Base-by-base conservation (phyloP, 768 basidiomycete genomes). In the Dioszegia aurantiaca region DNA sequence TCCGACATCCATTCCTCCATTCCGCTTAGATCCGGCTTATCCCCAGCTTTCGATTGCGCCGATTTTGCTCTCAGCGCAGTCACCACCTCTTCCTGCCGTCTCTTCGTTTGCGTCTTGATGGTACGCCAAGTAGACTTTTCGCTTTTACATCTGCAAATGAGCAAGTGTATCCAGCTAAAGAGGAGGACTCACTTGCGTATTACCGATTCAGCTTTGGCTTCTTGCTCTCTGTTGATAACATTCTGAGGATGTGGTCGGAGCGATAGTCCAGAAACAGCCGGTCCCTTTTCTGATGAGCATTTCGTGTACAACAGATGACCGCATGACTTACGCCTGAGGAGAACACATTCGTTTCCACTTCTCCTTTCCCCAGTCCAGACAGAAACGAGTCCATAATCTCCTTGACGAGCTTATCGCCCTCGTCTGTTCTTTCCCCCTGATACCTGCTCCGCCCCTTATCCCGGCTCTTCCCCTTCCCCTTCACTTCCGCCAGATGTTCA, bases 321-420 rank as follows among this genome's bases (percentile, higher is more conserved):
- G 14, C 24, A 42, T 3, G 9, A 31, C 33, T 27, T 21, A 55
- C 59, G 33, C 51, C 51, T 37, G 36, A n/a, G 14, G 59, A 55
- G 45, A 74, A 74, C 8, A 76, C 70, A 53, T 69, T 70, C n/a
- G 69, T 72, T 56, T 74, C 75, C 19, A 76, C 62, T 12, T 58
- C 60, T 2, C 75, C 75, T 43, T 65, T 55, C 16, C 65, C 64
- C 54, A 73, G 45, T 14, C 60, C 61, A 6, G 44, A 51, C 44
- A 72, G 51, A n/a, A 76, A 62, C 12, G 72, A 65, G 8, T 70
- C 69, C 71, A 76, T 71, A 23, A 76, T 72, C 56, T 64, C 66
- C 55, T 59, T 61, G 8, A 73, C 51, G 44, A 76, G 43, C 53
- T 55, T 56, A 61, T 76, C 75, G 2, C 75, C 75, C 53, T 70